phyloP scores from a whole-genome alignment of 331 rosid species.

The Saraca asoca region DNA sequence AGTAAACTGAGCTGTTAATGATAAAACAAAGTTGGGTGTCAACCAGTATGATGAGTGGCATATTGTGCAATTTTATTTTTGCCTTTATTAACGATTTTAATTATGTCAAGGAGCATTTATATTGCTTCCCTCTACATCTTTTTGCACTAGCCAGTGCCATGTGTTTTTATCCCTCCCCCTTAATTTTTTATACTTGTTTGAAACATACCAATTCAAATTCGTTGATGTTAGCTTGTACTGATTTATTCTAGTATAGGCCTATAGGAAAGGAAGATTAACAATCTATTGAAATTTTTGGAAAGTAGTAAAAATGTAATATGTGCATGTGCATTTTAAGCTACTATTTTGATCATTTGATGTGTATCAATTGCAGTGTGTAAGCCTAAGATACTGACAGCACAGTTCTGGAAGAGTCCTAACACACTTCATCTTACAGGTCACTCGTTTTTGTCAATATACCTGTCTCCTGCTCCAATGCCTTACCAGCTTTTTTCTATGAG shows the following conservation, averaged over 20 bases:
- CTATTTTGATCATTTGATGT: conserved; percentile 13
- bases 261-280: too few species aligned
- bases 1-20: too few species aligned
- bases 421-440: conserved; percentile 41
- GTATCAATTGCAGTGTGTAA: neutral
- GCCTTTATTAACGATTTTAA: conserved; percentile 5
- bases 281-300: neutral
- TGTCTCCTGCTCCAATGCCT: conserved; percentile 48
- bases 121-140: neutral
- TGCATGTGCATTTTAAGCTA: neutral
- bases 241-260: too few species aligned
- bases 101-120: neutral
- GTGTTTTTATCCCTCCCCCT: neutral
- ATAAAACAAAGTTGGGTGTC: neutral
- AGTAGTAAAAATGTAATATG: neutral
- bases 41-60: neutral
- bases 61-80: neutral
- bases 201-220: conserved; percentile 5
- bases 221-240: neutral
- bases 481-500: conserved; percentile 42
- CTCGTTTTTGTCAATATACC: conserved; percentile 42
- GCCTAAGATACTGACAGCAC: neutral
- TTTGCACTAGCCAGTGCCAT: conserved; percentile 7
- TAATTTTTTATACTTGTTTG: neutral
- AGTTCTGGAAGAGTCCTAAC: conserved; percentile 23